Percentiles rank a stretch among this genome's conserved stretches.
phyloP scores from a whole-genome alignment of 108 stramenopile genomes.

The Fragilariopsis cylindrus region DNA sequence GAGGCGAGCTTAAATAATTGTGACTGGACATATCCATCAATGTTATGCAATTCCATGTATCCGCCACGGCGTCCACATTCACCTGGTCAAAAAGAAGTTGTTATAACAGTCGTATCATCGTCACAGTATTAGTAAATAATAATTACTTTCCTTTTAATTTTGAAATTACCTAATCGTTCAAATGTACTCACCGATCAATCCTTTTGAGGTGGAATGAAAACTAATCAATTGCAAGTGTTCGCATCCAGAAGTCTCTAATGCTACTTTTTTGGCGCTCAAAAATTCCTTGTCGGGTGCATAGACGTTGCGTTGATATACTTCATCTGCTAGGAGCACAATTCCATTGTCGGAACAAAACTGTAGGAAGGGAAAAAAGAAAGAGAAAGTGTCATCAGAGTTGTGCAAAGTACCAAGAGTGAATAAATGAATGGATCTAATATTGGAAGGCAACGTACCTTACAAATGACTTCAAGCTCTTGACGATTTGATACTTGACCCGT shows the following conservation, averaged over 20 bases:
- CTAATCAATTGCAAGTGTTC: constrained; percentile 86
- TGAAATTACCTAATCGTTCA: too few relatives aligned
- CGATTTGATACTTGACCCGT: constrained; percentile 88
- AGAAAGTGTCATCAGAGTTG: neutral
- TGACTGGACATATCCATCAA: constrained; percentile 77
- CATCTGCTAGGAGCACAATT: constrained; percentile 92
- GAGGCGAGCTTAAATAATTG: constrained; percentile 94
- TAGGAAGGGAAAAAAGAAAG: neutral
- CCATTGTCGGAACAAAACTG: constrained; percentile 83
- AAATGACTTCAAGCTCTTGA: constrained; percentile 79
- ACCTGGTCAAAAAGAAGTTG: too few relatives aligned
- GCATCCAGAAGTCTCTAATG: constrained; percentile 47
- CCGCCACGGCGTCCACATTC: constrained; percentile 98
- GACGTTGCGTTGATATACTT: constrained; percentile 97
- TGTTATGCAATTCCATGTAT: constrained; percentile 88
- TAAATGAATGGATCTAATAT: too few relatives aligned
- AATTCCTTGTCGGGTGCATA: constrained; percentile 74
- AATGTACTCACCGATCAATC: constrained; percentile 66
- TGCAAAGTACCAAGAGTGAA: too few relatives aligned
- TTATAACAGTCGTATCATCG: too few relatives aligned
- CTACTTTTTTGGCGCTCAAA: constrained; percentile 81
- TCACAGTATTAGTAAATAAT: too few relatives aligned
- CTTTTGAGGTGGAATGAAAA: constrained; percentile 95
- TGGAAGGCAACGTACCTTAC: constrained; percentile 19
- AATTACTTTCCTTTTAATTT: too few relatives aligned